Base-by-base conservation (phyloP, 805 yeast species). In the Lipomyces lipofer region DNA sequence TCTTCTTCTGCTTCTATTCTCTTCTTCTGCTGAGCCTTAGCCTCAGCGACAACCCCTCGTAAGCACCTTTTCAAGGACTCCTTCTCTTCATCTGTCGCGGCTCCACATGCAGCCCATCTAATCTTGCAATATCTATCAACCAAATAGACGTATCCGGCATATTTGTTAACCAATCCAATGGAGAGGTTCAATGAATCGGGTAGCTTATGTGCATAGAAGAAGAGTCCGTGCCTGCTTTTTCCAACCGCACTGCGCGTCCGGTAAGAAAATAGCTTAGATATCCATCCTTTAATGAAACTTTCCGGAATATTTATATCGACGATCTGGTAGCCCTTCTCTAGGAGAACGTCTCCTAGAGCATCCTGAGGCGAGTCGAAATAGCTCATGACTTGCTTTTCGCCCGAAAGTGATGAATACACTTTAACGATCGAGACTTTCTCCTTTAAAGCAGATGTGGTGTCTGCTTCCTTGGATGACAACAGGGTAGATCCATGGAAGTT, bases 31-130 rank as follows among this genome's bases (percentile, higher is more conserved):
- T 48, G 51, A 24, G 49, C 40, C n/a, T 38, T 33, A 39, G 49
- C 49, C 47, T 54, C 58, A 17, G 58, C 55, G 19, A 56, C 42
- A 5, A 56, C 52, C n/a, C 59, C 59, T 4, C 32, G 39, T 29
- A 56, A 25, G 24, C 56, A 56, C 38, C 36, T 39, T 33, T n/a
- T 29, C 17, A 56, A 48, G n/a, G 60, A 58, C 39, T 59, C 73
- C 45, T 74, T 71, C 62, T 94, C 99, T 30, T 78, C 78, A n/a
- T 78, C 81, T 13, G 77, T 76, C 1, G 96, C 85, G 36, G 78
- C 80, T 1, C 98, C 99, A 63, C 95, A 82, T 3, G 89, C 87
- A 22, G 89, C 90, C 98, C 98, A 92, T 63, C 98, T 76, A 50
- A 94, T 85, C 64, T 79, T 84, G 48, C 85, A 84, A 12, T 82